Evolutionary conservation across 1,284 basidiomycete genomes (phyloP).

Genomic region (Leccinum pallidistipes): DNA sequence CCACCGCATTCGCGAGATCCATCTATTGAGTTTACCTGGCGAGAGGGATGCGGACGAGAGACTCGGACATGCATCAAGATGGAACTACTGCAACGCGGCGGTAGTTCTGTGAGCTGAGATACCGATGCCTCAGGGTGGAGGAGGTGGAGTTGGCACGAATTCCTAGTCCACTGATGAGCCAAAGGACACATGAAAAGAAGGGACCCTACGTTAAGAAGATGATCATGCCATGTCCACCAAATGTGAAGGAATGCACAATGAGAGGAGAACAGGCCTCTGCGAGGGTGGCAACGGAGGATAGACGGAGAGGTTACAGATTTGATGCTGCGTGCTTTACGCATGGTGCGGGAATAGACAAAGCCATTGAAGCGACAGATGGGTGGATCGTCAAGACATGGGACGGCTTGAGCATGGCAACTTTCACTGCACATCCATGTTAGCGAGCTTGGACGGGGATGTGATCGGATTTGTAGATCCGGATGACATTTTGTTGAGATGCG

Average conservation of each 20-base stretch:
- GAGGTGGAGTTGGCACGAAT: too few relatives aligned
- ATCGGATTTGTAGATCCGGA: conserved; percentile 83
- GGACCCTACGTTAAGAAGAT: background rate
- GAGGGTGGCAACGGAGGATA: background rate
- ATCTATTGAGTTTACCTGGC: too few relatives aligned
- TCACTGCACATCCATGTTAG: conserved; percentile 79
- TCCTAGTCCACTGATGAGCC: background rate
- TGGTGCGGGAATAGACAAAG: conserved; percentile 37
- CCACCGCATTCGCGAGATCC: too few relatives aligned
- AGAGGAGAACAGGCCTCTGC: background rate
- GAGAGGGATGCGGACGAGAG: too few relatives aligned
- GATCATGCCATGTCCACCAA: background rate
- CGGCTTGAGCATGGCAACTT: conserved; percentile 86
- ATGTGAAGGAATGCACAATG: background rate
- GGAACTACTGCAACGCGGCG: too few relatives aligned
- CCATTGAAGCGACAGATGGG: conserved; percentile 31
- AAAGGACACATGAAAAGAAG: background rate
- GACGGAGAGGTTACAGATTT: conserved; percentile 51
- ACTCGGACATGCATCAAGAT: too few relatives aligned
- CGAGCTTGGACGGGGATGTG: conserved; percentile 70
- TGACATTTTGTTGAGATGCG: conserved; percentile 1
- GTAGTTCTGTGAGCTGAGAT: too few relatives aligned
- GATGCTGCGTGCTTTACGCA: conserved; percentile 69
- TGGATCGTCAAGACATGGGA: conserved; percentile 64
- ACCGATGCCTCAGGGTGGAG: too few relatives aligned